A percentile compares a stretch with the other conserved stretches of the same genome.
Evolutionary conservation across 2,329 filamentous ascomycete species (phyloP).

Genomic region (Trichophyton simii): DNA sequence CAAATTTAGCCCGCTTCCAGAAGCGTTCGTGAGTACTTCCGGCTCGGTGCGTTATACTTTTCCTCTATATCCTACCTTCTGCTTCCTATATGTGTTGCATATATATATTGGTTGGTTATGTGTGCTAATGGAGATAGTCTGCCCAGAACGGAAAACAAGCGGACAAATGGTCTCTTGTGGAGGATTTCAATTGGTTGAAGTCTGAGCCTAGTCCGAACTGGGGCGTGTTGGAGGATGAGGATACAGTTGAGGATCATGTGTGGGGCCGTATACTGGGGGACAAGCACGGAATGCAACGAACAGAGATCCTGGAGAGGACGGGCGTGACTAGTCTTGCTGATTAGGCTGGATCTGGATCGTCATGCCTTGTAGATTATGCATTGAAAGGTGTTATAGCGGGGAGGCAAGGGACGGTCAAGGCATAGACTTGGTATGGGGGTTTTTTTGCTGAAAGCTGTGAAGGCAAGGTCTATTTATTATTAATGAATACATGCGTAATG

Average conservation of each 20-base stretch:
- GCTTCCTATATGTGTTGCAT: too few relatives aligned
- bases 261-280: slow-evolving; percentile 61
- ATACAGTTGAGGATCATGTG: slow-evolving; percentile 47
- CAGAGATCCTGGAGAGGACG: slow-evolving; percentile 47
- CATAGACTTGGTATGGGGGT: too few relatives aligned
- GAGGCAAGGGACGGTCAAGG: too few relatives aligned
- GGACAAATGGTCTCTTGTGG: slow-evolving; percentile 62
- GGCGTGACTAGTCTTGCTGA: slow-evolving; percentile 14
- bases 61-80: too few relatives aligned
- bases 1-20: slow-evolving; percentile 65
- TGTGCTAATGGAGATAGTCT: neutral
- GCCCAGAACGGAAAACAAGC: slow-evolving; percentile 9
- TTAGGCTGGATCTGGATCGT: neutral
- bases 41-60: neutral
- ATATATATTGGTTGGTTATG: too few relatives aligned
- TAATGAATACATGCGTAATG: neutral
- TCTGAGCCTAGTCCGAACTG: slow-evolving; percentile 79
- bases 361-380: neutral
- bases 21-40: slow-evolving; percentile 49
- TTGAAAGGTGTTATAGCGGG: too few relatives aligned
- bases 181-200: slow-evolving; percentile 97
- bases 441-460: too few relatives aligned
- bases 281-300: slow-evolving; percentile 47
- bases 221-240: slow-evolving; percentile 51
- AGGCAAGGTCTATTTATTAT: neutral